Percentiles rank a stretch among this genome's conserved stretches.
phyloP scores from a whole-genome alignment of 768 basidiomycete species.

The Tylopilus sp. region DNA sequence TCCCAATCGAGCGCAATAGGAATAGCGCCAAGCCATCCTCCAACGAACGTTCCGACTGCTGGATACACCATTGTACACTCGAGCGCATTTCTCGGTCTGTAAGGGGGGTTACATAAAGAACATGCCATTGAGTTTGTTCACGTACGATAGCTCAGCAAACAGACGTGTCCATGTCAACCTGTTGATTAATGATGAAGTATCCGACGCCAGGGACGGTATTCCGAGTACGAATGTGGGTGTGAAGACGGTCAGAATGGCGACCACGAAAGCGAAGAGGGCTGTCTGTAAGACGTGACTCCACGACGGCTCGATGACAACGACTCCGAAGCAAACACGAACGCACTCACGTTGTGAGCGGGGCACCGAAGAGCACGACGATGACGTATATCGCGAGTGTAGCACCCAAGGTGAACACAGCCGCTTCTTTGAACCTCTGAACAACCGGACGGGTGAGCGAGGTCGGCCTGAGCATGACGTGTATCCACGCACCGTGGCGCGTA shows the following conservation, averaged over 20 bases:
- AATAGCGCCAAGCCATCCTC: conserved; percentile 78
- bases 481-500: conserved; percentile 39
- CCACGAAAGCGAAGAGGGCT: conserved; percentile 61
- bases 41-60: conserved; percentile 63
- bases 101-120: conserved; percentile 1
- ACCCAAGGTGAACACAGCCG: conserved; percentile 50
- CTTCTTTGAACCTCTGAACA: conserved; percentile 47
- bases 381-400: conserved; percentile 46
- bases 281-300: conserved; percentile 57
- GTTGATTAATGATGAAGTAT: conserved; percentile 45
- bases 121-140: conserved; percentile 17
- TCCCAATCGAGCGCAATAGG: conserved; percentile 96
- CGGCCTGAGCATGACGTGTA: background rate
- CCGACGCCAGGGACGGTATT: conserved; percentile 44
- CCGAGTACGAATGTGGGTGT: conserved; percentile 71
- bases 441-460: background rate
- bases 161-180: conserved; percentile 73
- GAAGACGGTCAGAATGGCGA: conserved; percentile 63
- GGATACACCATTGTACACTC: conserved; percentile 84
- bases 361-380: conserved; percentile 67
- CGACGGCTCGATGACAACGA: background rate
- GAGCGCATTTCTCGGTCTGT: conserved; percentile 55
- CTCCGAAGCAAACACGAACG: background rate
- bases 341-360: conserved; percentile 60
- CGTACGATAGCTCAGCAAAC: conserved; percentile 80